phyloP scores from a whole-genome alignment of 345 rosid species.

The Combretum micranthum region DNA sequence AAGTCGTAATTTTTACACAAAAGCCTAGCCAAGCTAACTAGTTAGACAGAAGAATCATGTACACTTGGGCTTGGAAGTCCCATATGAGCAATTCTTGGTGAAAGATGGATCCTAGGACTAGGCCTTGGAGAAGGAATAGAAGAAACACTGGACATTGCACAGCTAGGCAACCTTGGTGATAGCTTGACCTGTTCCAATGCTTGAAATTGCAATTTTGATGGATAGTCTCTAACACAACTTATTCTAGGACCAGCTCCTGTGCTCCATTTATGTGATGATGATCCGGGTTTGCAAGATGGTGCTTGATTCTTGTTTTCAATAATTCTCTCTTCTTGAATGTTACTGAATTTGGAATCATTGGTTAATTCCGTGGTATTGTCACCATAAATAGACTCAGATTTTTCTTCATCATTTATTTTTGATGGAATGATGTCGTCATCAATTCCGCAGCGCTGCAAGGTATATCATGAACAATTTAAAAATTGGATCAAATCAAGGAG shows the following conservation, averaged over 20 bases:
- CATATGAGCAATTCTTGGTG: constrained; percentile 40
- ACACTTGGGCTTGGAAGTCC: constrained; percentile 41
- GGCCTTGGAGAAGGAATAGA: constrained; percentile 58
- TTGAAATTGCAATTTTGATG: constrained; percentile 22
- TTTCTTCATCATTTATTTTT: neutral
- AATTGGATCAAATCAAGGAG: neutral
- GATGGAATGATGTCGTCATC: constrained; percentile 31
- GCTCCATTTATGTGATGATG: constrained; percentile 23
- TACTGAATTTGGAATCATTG: too few species aligned
- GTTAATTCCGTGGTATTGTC: too few species aligned
- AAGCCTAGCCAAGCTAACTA: too few species aligned
- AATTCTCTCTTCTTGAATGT: too few species aligned
- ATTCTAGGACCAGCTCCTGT: constrained; percentile 40
- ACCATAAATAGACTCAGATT: neutral
- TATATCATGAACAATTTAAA: neutral
- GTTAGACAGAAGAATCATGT: neutral
- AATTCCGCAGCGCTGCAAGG: constrained; percentile 18
- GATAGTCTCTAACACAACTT: constrained; percentile 34
- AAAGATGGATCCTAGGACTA: constrained; percentile 30
- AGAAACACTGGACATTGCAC: constrained; percentile 7
- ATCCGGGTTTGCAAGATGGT: neutral
- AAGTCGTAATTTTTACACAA: too few species aligned
- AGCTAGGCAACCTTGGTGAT: constrained; percentile 18
- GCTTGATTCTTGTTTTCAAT: neutral
- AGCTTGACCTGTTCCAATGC: constrained; percentile 37